Percentiles rank a stretch among this genome's conserved stretches.
These are phyloP conservation scores for Calocybe cyanea DNA, from an alignment of 768 basidiomycete genomes.

Conservation along the genomic window DNA sequence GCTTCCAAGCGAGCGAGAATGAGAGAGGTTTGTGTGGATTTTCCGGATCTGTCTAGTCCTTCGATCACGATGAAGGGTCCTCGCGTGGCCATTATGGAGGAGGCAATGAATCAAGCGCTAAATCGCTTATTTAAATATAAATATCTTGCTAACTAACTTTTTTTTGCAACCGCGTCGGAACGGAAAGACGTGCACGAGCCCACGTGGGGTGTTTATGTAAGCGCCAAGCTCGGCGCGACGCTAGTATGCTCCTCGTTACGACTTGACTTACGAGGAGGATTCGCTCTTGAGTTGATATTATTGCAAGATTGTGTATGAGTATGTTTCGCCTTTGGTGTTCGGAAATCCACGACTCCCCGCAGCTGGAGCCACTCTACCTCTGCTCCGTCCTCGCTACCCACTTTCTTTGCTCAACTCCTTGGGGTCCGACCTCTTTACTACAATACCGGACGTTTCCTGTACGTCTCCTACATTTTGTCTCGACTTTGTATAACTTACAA, in stretches of 20 bases:
- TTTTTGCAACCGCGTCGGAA: too few relatives aligned
- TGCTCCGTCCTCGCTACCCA: constrained; percentile 7
- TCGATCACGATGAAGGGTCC: constrained; percentile 92
- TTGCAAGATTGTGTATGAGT: too few relatives aligned
- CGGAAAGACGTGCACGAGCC: too few relatives aligned
- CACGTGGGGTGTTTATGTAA: too few relatives aligned
- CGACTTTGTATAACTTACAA: constrained; percentile 22
- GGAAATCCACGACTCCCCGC: constrained; percentile 18
- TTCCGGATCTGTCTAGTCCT: constrained; percentile 94
- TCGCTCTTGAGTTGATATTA: too few relatives aligned
- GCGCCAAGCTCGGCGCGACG: too few relatives aligned
- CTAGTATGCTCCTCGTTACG: too few relatives aligned
- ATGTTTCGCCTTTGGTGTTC: constrained; percentile 22
- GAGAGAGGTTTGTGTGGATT: constrained; percentile 77
- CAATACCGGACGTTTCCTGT: constrained; percentile 32
- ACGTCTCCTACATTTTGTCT: constrained; percentile 27
- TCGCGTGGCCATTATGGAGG: constrained; percentile 28
- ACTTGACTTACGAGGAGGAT: too few relatives aligned
- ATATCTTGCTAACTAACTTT: too few relatives aligned
- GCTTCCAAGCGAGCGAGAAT: constrained; percentile 54
- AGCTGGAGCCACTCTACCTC: constrained; percentile 16
- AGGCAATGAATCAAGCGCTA: too few relatives aligned
- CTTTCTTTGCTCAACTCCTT: constrained; percentile 16
- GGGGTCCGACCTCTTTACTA: constrained; percentile 31
- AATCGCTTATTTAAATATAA: too few relatives aligned